Percentiles rank a stretch among this genome's conserved stretches.
Conservation (phyloP, 2,329 filamentous ascomycete species). For the Venturia asperata region DNA sequence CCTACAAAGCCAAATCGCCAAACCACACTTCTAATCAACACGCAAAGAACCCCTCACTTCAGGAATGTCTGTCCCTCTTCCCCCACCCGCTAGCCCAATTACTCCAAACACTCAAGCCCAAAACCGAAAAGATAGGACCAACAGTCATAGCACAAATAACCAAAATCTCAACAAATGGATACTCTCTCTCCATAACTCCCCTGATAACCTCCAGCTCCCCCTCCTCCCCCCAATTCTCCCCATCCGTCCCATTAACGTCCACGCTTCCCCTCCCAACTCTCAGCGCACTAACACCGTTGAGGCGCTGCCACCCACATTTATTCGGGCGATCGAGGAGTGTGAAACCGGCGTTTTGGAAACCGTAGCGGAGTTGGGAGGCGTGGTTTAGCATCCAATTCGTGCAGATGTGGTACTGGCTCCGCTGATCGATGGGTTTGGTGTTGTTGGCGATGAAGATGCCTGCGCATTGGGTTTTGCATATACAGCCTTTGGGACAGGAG, state of each 20-base stretch:
- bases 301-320: constrained; percentile 2
- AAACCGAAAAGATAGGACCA: constrained; percentile 15
- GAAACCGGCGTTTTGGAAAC: constrained; percentile 9
- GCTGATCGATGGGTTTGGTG: background rate
- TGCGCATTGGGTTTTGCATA: constrained; percentile 12
- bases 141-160: constrained; percentile 9
- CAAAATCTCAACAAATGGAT: constrained; percentile 17
- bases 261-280: constrained; percentile 13
- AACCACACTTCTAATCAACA: too few relatives aligned
- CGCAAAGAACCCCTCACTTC: background rate
- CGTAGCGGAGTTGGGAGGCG: constrained; percentile 9
- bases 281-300: constrained; percentile 5
- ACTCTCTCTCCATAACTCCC: constrained; percentile 9
- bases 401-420: constrained; percentile 15
- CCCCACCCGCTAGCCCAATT: background rate
- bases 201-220: background rate
- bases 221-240: constrained; percentile 1
- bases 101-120: background rate
- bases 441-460: constrained; percentile 7
- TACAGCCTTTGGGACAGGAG: constrained; percentile 8
- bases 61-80: background rate
- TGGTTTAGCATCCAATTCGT: constrained; percentile 17
- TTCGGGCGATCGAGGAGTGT: background rate
- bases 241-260: constrained; percentile 12
- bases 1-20: too few relatives aligned